phyloP scores from a whole-genome alignment of 2,329 filamentous ascomycete genomes.

The Ascochyta fabae region DNA sequence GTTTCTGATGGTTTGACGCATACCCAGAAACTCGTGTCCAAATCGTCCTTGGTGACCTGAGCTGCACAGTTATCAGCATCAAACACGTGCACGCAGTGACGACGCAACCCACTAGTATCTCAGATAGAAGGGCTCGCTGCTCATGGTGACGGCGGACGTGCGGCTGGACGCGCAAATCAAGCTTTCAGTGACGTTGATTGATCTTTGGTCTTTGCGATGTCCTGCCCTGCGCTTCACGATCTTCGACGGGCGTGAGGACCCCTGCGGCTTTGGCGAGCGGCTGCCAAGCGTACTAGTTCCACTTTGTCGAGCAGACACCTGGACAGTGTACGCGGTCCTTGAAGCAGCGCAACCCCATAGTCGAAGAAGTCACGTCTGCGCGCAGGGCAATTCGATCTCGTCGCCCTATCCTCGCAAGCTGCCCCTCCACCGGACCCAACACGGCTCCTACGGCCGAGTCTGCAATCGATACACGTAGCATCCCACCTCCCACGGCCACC shows the following conservation, averaged over 20 bases:
- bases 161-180: neutral
- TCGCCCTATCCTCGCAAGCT: conserved; percentile 14
- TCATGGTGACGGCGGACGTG: conserved; percentile 60
- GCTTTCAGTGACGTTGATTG: conserved; percentile 4
- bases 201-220: conserved; percentile 12
- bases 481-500: conserved; percentile 39
- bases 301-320: conserved; percentile 50
- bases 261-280: conserved; percentile 30
- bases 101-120: conserved; percentile 86
- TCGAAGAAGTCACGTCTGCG: conserved; percentile 27
- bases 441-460: conserved; percentile 15
- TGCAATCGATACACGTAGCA: conserved; percentile 44
- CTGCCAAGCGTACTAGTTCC: conserved; percentile 27
- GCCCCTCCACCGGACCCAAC: conserved; percentile 21
- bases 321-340: conserved; percentile 38
- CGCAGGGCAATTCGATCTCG: conserved; percentile 25
- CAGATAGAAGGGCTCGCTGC: conserved; percentile 86
- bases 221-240: conserved; percentile 24
- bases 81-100: conserved; percentile 17
- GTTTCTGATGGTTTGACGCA: conserved; percentile 23
- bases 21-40: conserved; percentile 97
- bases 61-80: conserved; percentile 59
- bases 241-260: conserved; percentile 32
- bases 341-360: conserved; percentile 28
- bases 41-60: conserved; percentile 97